Percentiles rank a stretch among this genome's conserved stretches.
Conservation (phyloP, 129 eudicot species). For the Calendula officinalis region DNA sequence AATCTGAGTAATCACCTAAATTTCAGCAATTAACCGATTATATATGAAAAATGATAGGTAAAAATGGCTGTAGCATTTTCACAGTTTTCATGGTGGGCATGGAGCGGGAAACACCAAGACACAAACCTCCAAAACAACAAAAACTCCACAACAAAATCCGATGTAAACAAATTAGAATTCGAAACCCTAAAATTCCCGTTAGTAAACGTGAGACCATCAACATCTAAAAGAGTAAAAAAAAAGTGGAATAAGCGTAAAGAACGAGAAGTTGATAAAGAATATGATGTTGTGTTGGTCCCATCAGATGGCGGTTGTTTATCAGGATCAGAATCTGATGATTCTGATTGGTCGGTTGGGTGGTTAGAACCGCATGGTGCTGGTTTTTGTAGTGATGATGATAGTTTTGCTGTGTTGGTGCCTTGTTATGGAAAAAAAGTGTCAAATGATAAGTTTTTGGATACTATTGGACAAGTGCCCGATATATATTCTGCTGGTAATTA, state of each 20-base stretch:
- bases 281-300: conserved; percentile 79
- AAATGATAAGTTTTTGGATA: conserved; percentile 33
- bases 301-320: conserved; percentile 81
- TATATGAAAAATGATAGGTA: neutral
- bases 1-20: neutral
- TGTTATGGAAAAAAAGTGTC: conserved; percentile 57
- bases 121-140: conserved; percentile 33
- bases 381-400: conserved; percentile 74
- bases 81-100: conserved; percentile 62
- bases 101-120: conserved; percentile 64
- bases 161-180: conserved; percentile 36
- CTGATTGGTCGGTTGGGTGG: conserved; percentile 96
- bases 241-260: conserved; percentile 70
- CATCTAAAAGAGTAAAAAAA: conserved; percentile 48
- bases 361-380: conserved; percentile 82
- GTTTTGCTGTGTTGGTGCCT: conserved; percentile 79
- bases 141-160: conserved; percentile 40
- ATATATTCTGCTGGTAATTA: conserved; percentile 58
- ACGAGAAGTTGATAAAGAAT: conserved; percentile 68
- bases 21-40: too few species aligned
- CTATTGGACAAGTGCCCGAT: conserved; percentile 39
- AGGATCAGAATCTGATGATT: conserved; percentile 85
- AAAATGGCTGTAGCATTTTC: conserved; percentile 61
- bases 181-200: conserved; percentile 48
- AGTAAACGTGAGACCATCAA: conserved; percentile 37